Evolutionary conservation across 352 stramenopile species (phyloP).

Genomic region (Phytophthora quininea): DNA sequence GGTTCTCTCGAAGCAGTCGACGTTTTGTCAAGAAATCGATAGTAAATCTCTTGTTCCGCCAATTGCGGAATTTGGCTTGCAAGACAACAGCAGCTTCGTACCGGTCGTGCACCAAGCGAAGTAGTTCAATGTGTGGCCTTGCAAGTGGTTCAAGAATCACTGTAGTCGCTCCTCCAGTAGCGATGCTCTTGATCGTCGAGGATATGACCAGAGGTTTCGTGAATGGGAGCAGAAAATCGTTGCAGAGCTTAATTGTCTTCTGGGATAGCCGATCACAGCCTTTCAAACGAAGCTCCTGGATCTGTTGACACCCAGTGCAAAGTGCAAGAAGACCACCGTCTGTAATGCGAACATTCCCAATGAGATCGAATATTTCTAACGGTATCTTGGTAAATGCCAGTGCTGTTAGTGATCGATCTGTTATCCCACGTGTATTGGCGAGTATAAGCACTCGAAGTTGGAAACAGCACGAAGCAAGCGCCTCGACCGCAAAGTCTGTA

Average conservation of each 20-base stretch:
- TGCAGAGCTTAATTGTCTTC: conserved; percentile 41
- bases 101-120: conserved; percentile 34
- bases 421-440: conserved; percentile 46
- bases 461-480: conserved; percentile 51
- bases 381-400: conserved; percentile 50
- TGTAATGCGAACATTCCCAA: conserved; percentile 64
- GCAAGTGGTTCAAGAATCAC: conserved; percentile 48
- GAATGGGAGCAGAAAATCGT: conserved; percentile 43
- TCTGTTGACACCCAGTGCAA: conserved; percentile 40
- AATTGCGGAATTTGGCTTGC: conserved; percentile 53
- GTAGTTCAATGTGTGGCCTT: conserved; percentile 38
- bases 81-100: conserved; percentile 43
- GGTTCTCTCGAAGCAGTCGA: conserved; percentile 39
- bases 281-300: conserved; percentile 66
- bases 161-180: conserved; percentile 38
- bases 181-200: conserved; percentile 48
- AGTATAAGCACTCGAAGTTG: conserved; percentile 45
- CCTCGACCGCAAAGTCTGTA: conserved; percentile 55
- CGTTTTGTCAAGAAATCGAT: conserved; percentile 47
- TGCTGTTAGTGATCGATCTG: conserved; percentile 51
- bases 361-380: conserved; percentile 55
- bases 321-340: conserved; percentile 52
- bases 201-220: conserved; percentile 33
- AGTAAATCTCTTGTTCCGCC: conserved; percentile 47
- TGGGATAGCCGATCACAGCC: conserved; percentile 67